Base-by-base conservation (phyloP, 2,329 filamentous ascomycete species). In the Beauveria sp. region DNA sequence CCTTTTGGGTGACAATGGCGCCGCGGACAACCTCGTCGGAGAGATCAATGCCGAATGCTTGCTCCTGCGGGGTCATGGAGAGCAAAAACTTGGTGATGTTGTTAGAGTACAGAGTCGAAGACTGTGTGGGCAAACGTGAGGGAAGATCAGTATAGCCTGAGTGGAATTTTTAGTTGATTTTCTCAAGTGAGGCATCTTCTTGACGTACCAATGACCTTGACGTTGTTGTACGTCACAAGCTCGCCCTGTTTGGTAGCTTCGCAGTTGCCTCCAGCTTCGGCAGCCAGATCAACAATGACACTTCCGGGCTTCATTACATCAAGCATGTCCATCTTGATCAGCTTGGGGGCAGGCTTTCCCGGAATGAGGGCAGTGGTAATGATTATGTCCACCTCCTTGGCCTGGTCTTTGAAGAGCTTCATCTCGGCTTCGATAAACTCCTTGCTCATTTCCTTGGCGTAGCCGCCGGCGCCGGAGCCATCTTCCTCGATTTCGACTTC, bases 331-430 rank as follows among this genome's bases (percentile, higher is more conserved):
- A 90, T 89, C 5, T 88, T 93, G 68, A 96, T 93, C 34, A 96
- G 79, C 69, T 88, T 93, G 0, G 92, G 92, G 0, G 91, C 91
- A 30, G 88, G 88, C 67, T 83, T 88, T 61, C 91, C 92, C 0
- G 92, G 92, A 63, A 96, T 96, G 67, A 96, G 75, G n/a, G 92
- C 92, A 1, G 92, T 96, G 1, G 91, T 96, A 70, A 96, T 89
- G 64, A 96, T 89, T 65, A 96, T 96, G 73, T 96, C 91, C 57
- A 96, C 91, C 45, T 96, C 92, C 63, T 85, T 83, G 64, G 89
- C 90, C 72, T 96, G 92, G 67, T 95, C 89, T 71, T 90, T 86
- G 75, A 96, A 96, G 0, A 96, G 81, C 72, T 90, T 93, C 91
- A 96, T 96, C 73, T 96, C 91, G 6, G 91, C 91, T 63, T 91